A percentile compares a stretch with the other conserved stretches of the same genome.
Conservation (phyloP, 83 land plant species). For the Picea mariana region DNA sequence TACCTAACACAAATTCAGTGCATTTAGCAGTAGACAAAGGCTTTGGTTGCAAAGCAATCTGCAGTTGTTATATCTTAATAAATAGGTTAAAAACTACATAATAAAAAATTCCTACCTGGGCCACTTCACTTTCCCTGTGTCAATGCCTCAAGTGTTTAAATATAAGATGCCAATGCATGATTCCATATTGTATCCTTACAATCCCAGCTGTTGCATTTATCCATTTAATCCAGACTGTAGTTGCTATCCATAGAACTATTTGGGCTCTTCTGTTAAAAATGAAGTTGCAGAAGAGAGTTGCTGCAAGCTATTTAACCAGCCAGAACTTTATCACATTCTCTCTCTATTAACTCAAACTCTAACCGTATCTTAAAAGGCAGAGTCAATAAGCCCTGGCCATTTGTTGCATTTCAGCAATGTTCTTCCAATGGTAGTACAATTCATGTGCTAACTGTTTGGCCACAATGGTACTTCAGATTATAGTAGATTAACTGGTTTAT, state of each 20-base stretch:
- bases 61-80: background rate
- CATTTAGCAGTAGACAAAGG: background rate
- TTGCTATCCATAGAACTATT: too few species aligned
- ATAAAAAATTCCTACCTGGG: background rate
- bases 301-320: background rate
- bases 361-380: background rate
- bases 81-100: background rate
- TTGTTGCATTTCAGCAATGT: background rate
- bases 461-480: background rate
- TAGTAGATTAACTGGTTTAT: background rate
- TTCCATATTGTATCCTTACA: slow-evolving; percentile 5
- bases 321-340: background rate
- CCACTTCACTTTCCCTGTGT: slow-evolving; percentile 5
- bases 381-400: background rate
- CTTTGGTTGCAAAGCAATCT: background rate
- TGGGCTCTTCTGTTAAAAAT: too few species aligned
- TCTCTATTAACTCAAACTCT: background rate
- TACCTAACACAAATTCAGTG: background rate
- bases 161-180: background rate
- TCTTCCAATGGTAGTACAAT: background rate
- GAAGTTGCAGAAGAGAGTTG: too few species aligned
- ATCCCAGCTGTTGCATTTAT: background rate
- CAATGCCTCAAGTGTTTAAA: background rate
- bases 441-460: background rate
- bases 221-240: background rate